Evolutionary conservation across 129 eudicot species (phyloP).

Genomic region (Logfia minima): DNA sequence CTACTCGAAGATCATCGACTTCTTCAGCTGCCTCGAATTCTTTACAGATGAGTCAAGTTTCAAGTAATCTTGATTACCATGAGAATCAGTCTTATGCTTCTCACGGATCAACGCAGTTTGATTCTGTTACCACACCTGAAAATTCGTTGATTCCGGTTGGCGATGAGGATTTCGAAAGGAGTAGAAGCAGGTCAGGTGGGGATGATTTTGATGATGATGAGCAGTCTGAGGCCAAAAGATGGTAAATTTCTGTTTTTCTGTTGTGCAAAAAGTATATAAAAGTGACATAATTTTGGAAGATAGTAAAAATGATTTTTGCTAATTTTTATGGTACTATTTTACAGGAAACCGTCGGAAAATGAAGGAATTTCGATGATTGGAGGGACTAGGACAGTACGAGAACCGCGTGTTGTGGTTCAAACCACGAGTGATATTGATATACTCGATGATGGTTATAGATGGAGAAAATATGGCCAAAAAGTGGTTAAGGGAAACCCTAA

Average conservation of each 20-base stretch:
- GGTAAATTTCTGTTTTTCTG: conserved; percentile 37
- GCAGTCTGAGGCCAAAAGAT: conserved; percentile 69
- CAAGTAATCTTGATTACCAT: conserved; percentile 20
- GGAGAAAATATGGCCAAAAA: conserved; percentile 96
- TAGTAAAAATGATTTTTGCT: background rate
- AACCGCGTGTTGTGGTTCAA: conserved; percentile 95
- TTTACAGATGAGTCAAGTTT: conserved; percentile 31
- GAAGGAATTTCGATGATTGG: conserved; percentile 60
- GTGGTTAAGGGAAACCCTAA: conserved; percentile 97
- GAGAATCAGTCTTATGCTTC: conserved; percentile 48
- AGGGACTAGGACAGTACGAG: conserved; percentile 75
- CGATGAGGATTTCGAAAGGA: conserved; percentile 66
- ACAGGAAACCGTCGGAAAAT: conserved; percentile 56
- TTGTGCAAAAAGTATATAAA: background rate
- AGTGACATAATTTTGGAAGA: background rate
- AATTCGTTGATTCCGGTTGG: conserved; percentile 65
- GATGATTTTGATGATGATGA: conserved; percentile 65
- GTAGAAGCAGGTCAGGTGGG: conserved; percentile 54
- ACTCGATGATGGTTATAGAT: conserved; percentile 88
- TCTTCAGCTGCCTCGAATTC: conserved; percentile 46
- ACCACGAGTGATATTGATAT: conserved; percentile 91
- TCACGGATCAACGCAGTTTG: conserved; percentile 51
- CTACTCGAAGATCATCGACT: conserved; percentile 60
- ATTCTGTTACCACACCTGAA: conserved; percentile 72
- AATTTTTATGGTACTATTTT: conserved; percentile 5